Percentiles rank a stretch among this genome's conserved stretches.
Conservation (phyloP, 345 rosid genomes). For the Punica granatum region DNA sequence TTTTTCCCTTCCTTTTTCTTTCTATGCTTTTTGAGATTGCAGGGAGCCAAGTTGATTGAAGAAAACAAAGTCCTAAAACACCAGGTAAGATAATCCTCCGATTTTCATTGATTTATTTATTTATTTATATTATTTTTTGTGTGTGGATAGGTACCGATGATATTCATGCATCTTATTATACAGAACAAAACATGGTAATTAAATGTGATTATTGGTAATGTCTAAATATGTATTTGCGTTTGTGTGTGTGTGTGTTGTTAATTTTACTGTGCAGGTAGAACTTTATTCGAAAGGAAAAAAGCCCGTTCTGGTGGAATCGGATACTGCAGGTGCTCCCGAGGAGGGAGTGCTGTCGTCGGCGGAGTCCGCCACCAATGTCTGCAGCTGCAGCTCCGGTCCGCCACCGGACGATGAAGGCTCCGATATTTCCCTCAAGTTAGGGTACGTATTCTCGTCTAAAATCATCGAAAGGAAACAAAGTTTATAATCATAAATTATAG, state of each 20-base stretch:
- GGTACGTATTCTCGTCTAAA: slow-evolving; percentile 15
- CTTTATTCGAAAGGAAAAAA: slow-evolving; percentile 25
- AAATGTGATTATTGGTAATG: too few relatives aligned
- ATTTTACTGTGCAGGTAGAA: slow-evolving; percentile 23
- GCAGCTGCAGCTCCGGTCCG: slow-evolving; percentile 56
- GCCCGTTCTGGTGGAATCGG: slow-evolving; percentile 14
- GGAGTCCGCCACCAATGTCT: slow-evolving; percentile 44
- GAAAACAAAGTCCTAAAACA: slow-evolving; percentile 49
- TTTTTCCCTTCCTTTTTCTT: too few relatives aligned
- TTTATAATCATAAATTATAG: too few relatives aligned
- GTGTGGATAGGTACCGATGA: too few relatives aligned
- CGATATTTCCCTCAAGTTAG: slow-evolving; percentile 46
- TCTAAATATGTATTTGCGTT: too few relatives aligned
- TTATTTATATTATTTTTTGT: too few relatives aligned
- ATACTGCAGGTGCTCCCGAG: slow-evolving; percentile 25
- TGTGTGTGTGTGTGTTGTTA: too few relatives aligned
- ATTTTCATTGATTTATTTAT: background rate
- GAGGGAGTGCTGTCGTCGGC: slow-evolving; percentile 47
- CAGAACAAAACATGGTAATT: too few relatives aligned
- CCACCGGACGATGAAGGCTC: slow-evolving; percentile 46
- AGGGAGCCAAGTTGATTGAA: slow-evolving; percentile 47
- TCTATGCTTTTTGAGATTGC: slow-evolving; percentile 9
- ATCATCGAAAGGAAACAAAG: background rate
- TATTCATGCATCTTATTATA: too few relatives aligned
- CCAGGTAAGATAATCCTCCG: slow-evolving; percentile 22